Conservation (phyloP, 306 rosid species). For the Luffa aegyptiaca region DNA sequence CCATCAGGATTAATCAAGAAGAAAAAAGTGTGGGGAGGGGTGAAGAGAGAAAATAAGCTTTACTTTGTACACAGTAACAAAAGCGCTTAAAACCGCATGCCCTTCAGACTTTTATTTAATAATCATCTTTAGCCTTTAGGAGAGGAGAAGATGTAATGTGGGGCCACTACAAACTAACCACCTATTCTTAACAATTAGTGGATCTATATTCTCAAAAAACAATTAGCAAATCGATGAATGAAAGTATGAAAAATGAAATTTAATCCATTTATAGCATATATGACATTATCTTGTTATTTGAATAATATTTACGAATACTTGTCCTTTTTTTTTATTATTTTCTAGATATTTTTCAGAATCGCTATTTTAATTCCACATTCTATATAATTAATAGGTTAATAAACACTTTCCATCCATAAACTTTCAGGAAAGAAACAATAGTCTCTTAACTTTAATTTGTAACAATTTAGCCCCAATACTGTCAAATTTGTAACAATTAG, state of each 20-base stretch:
- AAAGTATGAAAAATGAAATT: neutral
- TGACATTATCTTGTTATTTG: neutral
- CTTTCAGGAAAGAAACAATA: no score
- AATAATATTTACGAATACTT: neutral
- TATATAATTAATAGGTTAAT: no score
- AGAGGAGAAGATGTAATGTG: neutral
- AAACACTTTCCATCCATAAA: no score
- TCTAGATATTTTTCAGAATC: neutral
- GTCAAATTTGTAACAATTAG: no score
- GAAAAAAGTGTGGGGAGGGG: neutral
- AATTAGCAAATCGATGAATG: neutral
- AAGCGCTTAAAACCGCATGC: neutral
- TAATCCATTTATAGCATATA: neutral
- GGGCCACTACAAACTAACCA: neutral
- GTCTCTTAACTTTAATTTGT: no score
- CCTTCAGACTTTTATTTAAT: neutral
- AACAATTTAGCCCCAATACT: no score
- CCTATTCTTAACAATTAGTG: neutral
- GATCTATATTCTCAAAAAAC: neutral
- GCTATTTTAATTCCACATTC: neutral
- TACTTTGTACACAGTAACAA: neutral
- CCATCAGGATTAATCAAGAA: neutral
- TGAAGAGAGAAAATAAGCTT: neutral
- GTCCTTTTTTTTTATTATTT: neutral
- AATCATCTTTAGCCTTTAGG: neutral